Percentiles rank a stretch among this genome's conserved stretches.
phyloP scores from a whole-genome alignment of 208 protist species.

The Strigomonas oncopelti region DNA sequence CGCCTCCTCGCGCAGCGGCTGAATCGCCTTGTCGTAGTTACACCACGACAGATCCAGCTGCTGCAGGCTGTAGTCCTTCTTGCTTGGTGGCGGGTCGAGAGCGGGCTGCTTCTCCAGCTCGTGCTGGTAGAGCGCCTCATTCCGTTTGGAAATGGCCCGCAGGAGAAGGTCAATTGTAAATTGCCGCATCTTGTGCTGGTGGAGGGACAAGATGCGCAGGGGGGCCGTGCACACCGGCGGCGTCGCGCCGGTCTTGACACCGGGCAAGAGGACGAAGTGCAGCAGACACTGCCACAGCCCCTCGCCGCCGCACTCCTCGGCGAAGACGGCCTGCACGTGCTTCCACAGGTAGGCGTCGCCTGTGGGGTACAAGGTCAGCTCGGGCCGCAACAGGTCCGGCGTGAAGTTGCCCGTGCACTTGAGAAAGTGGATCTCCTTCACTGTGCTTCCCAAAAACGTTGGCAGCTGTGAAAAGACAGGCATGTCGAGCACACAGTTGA shows the following conservation, averaged over 20 bases:
- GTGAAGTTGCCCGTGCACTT: conserved; percentile 9
- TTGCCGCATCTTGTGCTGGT: neutral
- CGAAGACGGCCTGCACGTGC: conserved; percentile 5
- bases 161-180: neutral
- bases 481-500: neutral
- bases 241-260: neutral
- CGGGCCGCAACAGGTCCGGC: neutral
- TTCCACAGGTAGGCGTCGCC: neutral
- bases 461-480: neutral
- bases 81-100: conserved; percentile 2
- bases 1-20: neutral
- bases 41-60: neutral
- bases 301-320: conserved; percentile 13
- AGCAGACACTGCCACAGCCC: conserved; percentile 11
- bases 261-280: neutral
- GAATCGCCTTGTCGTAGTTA: neutral
- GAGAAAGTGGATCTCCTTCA: conserved; percentile 10
- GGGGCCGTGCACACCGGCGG: neutral
- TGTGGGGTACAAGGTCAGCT: neutral
- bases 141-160: neutral
- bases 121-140: neutral
- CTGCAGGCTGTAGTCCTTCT: conserved; percentile 6
- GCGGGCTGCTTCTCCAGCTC: too few relatives aligned
- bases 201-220: neutral
- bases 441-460: too few relatives aligned